Conservation (phyloP, 1,139 yeast species). For the Blastobotrys capitulatus region DNA sequence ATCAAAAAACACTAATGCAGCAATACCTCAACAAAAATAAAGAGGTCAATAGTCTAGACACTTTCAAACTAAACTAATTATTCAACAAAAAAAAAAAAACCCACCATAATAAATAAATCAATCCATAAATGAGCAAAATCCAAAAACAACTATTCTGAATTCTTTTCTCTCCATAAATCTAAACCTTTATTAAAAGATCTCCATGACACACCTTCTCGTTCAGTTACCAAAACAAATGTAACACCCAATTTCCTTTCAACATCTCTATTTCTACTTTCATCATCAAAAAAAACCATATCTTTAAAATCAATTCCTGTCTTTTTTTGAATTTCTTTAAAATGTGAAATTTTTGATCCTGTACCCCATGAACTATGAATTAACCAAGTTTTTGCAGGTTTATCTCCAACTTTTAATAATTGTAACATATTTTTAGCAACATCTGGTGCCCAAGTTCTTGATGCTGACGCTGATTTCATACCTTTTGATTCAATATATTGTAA, state of each 20-base stretch:
- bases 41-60: no score
- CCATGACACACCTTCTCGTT: constrained; percentile 48
- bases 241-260: constrained; percentile 55
- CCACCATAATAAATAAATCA: no score
- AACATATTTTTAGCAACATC: constrained; percentile 53
- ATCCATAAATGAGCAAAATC: background rate
- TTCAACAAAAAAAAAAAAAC: no score
- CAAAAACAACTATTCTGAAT: background rate
- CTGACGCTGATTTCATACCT: constrained; percentile 48
- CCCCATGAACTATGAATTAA: constrained; percentile 64
- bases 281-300: constrained; percentile 62
- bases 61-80: no score
- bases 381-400: constrained; percentile 42
- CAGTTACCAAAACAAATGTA: constrained; percentile 48
- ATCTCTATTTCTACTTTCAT: constrained; percentile 60
- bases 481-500: constrained; percentile 38
- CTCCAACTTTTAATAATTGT: constrained; percentile 44
- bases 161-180: constrained; percentile 18
- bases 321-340: constrained; percentile 44
- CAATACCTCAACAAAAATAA: no score
- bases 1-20: no score
- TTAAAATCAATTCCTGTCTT: constrained; percentile 44
- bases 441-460: constrained; percentile 66
- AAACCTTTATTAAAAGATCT: constrained; percentile 36
- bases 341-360: constrained; percentile 55